Base-by-base conservation (phyloP, 2,329 filamentous ascomycete species). In the Fusarium nelsonii region DNA sequence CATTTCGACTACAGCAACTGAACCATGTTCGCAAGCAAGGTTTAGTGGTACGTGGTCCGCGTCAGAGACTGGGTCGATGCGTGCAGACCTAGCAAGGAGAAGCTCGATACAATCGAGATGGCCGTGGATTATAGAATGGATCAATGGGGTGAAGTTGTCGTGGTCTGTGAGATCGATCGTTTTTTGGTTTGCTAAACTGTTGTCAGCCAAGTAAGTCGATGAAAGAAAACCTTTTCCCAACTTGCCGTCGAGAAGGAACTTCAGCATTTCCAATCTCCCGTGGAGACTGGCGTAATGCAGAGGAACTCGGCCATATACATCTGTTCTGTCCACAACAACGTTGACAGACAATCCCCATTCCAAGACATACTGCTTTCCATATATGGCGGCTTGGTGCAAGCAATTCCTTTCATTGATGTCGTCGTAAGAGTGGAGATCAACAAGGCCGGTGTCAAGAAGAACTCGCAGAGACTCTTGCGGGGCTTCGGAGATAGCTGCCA, bases 361-460 rank as follows among this genome's bases (percentile, higher is more conserved):
- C 61, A 98, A 83, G 32, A 97, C 92, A 71, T 92, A 90, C 11
- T 87, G 82, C 74, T 94, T 94, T 20, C 94, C 94, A 65, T 97
- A 97, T 53, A 98, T 97, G 1, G 94, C 91, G n/a, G 96, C 93
- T 80, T 98, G 96, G 74, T 99, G 96, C 46, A 99, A 84, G 76
- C 94, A 97, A 75, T 97, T 99, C 40, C 96, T 88, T 81, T 97
- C 95, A 74, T 98, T 99, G 78, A 99, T 98, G 74, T 97, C 94
- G 77, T 99, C 96, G 74, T 97, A 93, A 1, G 94, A 96, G 74
- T 93, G 90, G n/a, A 97, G 86, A 78, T 98, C 91, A 34, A 99
- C 92, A 26, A 96, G 82, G 1, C 89, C 88, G 4, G 94, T 97
- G 49, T 92, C 89, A 28, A 97, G 83, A 28, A 99, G 86, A 8